Evolutionary conservation across 1,284 basidiomycete species (phyloP), one percentile per base, ranked within the genome.

Genomic region (Ganoderma lingzhi): DNA sequence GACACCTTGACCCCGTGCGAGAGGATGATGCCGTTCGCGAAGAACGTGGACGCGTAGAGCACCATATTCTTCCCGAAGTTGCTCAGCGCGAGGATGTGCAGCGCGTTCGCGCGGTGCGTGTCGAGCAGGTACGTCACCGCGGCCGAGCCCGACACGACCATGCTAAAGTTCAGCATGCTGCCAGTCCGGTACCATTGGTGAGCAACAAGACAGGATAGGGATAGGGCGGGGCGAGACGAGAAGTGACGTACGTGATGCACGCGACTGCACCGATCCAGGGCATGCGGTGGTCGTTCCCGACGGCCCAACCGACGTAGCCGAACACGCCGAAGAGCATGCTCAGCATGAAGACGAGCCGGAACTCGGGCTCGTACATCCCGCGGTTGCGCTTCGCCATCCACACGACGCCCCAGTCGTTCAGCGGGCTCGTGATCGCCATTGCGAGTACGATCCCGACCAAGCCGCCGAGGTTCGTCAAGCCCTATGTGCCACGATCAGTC

Each of bases 351-450:
- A 83, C 67, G 9, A 86, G 80, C n/a, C 84, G 79, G 73, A 82
- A 84, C 71, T 86, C 84, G 0, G 84, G 84, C 71, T 86, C 84
- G 71, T 85, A 85, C 9, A 86, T 74, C 0, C 84, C 84, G 41
- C 80, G 80, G 68, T 85, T 85, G 2, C 80, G 78, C 66, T 76
- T 82, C 0, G 84, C 78, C 39, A 85, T 75, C 81, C 80, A 83
- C 19, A 83, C 80, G 6, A 80, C 80, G 37, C 82, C 80, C 77
- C 79, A 83, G 73, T 86, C 84, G n/a, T 81, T 83, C 44, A 84
- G 76, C 15, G 82, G 82, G 1, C 84, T 84, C 4, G 81, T 80
- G 28, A 84, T 76, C 48, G 78, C 72, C 64, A 80, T 80, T 1
- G 80, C 83, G 30, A 85, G 72, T 6, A 84, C 74, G 48, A 84